phyloP scores from a whole-genome alignment of 129 eudicot genomes.

The Calendula officinalis region DNA sequence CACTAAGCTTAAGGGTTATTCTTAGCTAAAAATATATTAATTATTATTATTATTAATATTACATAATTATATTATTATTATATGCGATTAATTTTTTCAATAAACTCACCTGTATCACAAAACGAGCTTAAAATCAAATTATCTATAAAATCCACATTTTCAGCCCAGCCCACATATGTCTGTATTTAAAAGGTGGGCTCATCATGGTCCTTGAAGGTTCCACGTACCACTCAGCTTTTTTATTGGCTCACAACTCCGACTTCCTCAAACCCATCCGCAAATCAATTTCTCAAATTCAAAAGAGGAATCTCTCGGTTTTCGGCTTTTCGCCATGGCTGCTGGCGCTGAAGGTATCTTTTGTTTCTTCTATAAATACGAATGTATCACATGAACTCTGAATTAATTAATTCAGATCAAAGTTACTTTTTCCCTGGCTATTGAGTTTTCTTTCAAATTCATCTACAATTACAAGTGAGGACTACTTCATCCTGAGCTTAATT shows the following conservation, averaged over 20 bases:
- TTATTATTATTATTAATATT: no score
- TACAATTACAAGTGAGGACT: background rate
- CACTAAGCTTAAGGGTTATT: no score
- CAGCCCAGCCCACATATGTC: constrained; percentile 27
- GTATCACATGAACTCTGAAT: background rate
- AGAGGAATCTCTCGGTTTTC: constrained; percentile 27
- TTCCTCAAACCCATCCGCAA: constrained; percentile 25
- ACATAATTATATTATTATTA: no score
- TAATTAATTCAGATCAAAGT: background rate
- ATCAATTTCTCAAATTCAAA: constrained; percentile 13
- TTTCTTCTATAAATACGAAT: background rate
- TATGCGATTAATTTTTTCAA: no score
- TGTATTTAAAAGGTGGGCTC: background rate
- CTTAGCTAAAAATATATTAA: no score
- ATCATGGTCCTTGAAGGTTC: background rate
- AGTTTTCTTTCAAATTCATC: background rate
- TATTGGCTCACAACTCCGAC: constrained; percentile 24
- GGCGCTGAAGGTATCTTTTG: constrained; percentile 32
- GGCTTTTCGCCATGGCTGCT: constrained; percentile 40
- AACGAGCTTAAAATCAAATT: background rate
- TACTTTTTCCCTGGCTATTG: no score
- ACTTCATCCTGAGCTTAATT: constrained; percentile 1
- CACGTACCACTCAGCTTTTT: constrained; percentile 5
- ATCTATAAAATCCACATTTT: background rate
- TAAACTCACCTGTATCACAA: background rate